These are phyloP conservation scores for Ogataea trehalophila DNA, from an alignment of 805 yeast genomes.

Conservation along the genomic window DNA sequence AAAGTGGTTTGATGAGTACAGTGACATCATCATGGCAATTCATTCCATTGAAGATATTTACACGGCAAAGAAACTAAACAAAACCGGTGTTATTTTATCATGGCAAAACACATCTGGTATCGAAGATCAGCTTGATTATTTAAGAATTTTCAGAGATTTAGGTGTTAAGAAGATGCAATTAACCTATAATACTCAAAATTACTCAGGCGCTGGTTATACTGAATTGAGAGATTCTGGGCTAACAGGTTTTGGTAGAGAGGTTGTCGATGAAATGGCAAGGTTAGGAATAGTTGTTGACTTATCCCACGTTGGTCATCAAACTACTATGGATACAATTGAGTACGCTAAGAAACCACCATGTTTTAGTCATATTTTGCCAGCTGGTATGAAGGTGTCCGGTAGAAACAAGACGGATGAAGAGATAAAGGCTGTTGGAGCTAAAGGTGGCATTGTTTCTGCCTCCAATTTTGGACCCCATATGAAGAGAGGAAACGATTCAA, in stretches of 20 bases:
- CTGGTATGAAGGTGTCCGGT: conserved; percentile 14
- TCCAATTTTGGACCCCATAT: conserved; percentile 19
- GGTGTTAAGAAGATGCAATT: conserved; percentile 17
- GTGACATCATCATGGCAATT: conserved; percentile 16
- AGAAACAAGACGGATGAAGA: conserved; percentile 19
- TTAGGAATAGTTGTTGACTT: conserved; percentile 47
- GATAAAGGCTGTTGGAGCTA: conserved; percentile 16
- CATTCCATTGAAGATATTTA: conserved; percentile 14
- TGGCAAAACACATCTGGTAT: conserved; percentile 18
- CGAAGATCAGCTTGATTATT: conserved; percentile 17
- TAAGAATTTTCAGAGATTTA: conserved; percentile 15
- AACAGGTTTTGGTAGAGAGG: conserved; percentile 35
- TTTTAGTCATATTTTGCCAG: conserved; percentile 16
- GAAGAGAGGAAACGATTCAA: conserved; percentile 23
- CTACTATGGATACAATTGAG: conserved; percentile 37
- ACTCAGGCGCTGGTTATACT: conserved; percentile 20
- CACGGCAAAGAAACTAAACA: conserved; percentile 15
- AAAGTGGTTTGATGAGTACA: conserved; percentile 17
- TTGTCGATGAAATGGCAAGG: conserved; percentile 43
- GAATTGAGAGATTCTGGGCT: conserved; percentile 31
- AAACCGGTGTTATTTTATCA: conserved; percentile 16
- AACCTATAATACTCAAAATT: conserved; percentile 18
- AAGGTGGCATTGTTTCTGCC: conserved; percentile 19
- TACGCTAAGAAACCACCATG: conserved; percentile 29
- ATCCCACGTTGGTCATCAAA: conserved; percentile 42